Base-by-base conservation (phyloP, 805 yeast genomes). In the Yamadazyma takamatsuzukensis region DNA sequence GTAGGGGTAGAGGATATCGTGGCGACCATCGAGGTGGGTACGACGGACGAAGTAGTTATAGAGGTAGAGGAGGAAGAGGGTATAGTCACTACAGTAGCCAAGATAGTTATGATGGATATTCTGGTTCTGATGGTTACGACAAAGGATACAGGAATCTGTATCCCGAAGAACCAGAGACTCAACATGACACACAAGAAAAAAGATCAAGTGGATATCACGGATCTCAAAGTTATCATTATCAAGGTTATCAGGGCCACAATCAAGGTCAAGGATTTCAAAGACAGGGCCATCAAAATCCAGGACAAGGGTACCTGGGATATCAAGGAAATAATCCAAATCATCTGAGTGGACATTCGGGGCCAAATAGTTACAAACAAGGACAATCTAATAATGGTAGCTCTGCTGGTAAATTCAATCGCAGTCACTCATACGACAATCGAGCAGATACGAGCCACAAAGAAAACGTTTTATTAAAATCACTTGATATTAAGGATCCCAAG, bases 1-100 rank as follows among this genome's bases (percentile, higher is more conserved):
- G 31, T 25, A 22, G 32, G n/a, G 22, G 34, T 18, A 25, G 32
- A 19, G 40, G 39, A 5, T 25, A 25, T 17, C 24, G 19, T 21
- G 19, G 44, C 12, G 41, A 37, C 11, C 19, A 21, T 12, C 24
- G 13, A 31, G 19, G 19, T 16, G 8, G 14, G 14, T 6, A 10
- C 8, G 15, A 10, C 27, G 12, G 10, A 16, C 22, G 22, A 7
- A 7, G 7, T 7, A 19, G 11, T 11, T 19, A 19, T 19, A 11
- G 10, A 11, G 22, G 22, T 8, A 7, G 11, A 8, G 22, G 22
- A 19, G 10, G 11, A 19, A 19, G 22, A 8, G 10, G 11, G 22
- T 11, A 7, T 11, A 19, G 22, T 8, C n/a, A n/a, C n/a, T 19
- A 19, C 22, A 19, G 11, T 7, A 6, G 10, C 11, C n/a, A 26